A percentile compares a stretch with the other conserved stretches of the same genome.
Evolutionary conservation across 306 rosid genomes (phyloP).

Genomic region (Inga oerstediana): DNA sequence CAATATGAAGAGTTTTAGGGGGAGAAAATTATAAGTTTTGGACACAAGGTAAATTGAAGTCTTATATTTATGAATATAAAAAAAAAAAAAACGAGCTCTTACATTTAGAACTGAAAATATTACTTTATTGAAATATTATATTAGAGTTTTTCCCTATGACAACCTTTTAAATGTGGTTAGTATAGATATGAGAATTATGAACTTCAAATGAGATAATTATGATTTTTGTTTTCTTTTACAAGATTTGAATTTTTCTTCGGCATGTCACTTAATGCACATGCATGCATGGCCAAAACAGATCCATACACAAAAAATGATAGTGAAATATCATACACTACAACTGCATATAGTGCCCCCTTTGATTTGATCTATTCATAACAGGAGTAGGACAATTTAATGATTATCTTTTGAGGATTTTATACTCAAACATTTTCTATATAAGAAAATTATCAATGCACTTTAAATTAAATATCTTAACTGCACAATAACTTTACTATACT

Average conservation of each 20-base stretch:
- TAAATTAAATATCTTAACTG: not conserved
- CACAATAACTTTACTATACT: not conserved
- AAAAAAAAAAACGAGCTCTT: too few species aligned
- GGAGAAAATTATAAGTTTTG: too few species aligned
- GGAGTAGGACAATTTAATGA: not conserved
- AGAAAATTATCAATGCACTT: not conserved
- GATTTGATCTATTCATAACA: slow-evolving; percentile 18
- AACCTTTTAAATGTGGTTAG: not conserved
- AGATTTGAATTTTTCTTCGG: not conserved
- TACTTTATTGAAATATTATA: too few species aligned
- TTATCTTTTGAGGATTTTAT: not conserved
- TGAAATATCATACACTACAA: slow-evolving; percentile 36
- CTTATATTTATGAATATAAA: too few species aligned
- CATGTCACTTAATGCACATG: slow-evolving; percentile 30
- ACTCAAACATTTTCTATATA: not conserved
- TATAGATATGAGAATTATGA: not conserved
- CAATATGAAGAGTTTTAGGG: too few species aligned
- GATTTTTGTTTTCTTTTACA: not conserved
- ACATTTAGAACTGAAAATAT: too few species aligned
- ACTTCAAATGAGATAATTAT: not conserved
- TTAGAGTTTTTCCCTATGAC: not conserved
- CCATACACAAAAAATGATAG: slow-evolving; percentile 28
- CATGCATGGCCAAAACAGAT: slow-evolving; percentile 24
- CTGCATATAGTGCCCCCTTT: slow-evolving; percentile 21
- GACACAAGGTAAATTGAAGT: too few species aligned